Evolutionary conservation across 164 flowering plant species (phyloP).

Genomic region (Chloranthus sessilifolius): DNA sequence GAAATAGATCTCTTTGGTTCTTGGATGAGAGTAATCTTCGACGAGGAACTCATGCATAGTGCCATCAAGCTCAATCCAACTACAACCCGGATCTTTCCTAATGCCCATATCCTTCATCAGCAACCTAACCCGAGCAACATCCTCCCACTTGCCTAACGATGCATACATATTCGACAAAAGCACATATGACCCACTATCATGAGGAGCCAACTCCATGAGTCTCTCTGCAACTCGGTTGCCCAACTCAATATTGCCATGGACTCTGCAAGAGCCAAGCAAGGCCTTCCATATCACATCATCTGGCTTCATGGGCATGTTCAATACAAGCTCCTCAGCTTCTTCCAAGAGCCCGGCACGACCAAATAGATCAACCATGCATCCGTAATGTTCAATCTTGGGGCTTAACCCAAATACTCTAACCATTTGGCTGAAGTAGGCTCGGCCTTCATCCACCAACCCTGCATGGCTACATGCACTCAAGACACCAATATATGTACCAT

Average conservation of each 20-base stretch:
- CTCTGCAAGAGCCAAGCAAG: constrained; percentile 52
- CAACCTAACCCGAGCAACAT: constrained; percentile 41
- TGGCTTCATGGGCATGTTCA: constrained; percentile 40
- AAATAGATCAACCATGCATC: constrained; percentile 63
- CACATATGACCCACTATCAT: constrained; percentile 57
- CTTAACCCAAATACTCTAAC: constrained; percentile 27
- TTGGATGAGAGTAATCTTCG: constrained; percentile 46
- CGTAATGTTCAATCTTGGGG: constrained; percentile 58
- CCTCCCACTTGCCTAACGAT: constrained; percentile 45
- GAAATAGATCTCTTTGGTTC: constrained; percentile 34
- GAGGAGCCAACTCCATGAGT: constrained; percentile 40
- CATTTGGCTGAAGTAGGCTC: constrained; percentile 38
- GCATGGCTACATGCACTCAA: constrained; percentile 61
- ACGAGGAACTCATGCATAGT: constrained; percentile 48
- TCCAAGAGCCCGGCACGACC: constrained; percentile 55
- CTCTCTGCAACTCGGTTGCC: constrained; percentile 36
- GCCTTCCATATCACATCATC: constrained; percentile 63
- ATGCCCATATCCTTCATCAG: constrained; percentile 50
- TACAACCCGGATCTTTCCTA: constrained; percentile 61
- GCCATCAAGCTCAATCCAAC: constrained; percentile 61
- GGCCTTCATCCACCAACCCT: constrained; percentile 50
- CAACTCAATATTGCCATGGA: constrained; percentile 45
- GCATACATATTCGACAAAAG: constrained; percentile 58
- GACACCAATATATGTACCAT: constrained; percentile 40
- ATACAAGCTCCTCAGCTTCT: constrained; percentile 50